These are phyloP conservation scores for Cyberlindnera nakhonratchasimensis DNA, from an alignment of 805 yeast species.

Conservation along the genomic window DNA sequence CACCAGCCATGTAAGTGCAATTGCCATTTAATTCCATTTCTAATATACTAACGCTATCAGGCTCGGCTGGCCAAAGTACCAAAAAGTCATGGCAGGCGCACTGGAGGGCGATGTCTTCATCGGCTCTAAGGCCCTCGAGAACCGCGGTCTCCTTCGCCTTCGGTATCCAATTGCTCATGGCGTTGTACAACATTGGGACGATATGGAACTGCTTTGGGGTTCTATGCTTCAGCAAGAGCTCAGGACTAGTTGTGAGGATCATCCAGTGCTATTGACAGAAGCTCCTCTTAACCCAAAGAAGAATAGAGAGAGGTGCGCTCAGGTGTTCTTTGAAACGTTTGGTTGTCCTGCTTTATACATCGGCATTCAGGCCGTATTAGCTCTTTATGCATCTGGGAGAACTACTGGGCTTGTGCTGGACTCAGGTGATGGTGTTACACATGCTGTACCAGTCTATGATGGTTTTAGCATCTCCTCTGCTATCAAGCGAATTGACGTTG, in stretches of 20 bases:
- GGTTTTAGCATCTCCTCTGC: conserved; percentile 80
- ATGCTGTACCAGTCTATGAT: conserved; percentile 83
- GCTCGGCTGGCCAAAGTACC: conserved; percentile 81
- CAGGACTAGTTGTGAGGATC: conserved; percentile 65
- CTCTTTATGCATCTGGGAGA: conserved; percentile 83
- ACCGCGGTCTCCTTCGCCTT: conserved; percentile 72
- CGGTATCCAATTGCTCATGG: conserved; percentile 80
- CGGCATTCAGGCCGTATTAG: conserved; percentile 85
- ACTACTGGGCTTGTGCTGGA: conserved; percentile 90
- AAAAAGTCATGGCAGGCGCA: conserved; percentile 75
- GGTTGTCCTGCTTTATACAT: conserved; percentile 88
- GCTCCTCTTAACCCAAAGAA: conserved; percentile 82
- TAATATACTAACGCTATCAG: conserved; percentile 12
- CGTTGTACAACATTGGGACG: conserved; percentile 75
- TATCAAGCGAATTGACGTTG: conserved; percentile 71
- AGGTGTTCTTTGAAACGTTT: conserved; percentile 87
- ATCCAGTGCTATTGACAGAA: conserved; percentile 84
- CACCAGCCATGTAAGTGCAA: conserved; percentile 48
- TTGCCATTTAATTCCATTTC: neutral
- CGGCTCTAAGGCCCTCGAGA: conserved; percentile 71
- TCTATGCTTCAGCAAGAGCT: conserved; percentile 57
- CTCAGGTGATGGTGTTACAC: conserved; percentile 91
- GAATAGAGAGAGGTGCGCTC: conserved; percentile 87
- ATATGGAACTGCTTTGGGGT: conserved; percentile 81
- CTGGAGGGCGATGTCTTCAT: conserved; percentile 64